Percentiles rank a stretch among this genome's conserved stretches.
phyloP scores from a whole-genome alignment of 345 rosid genomes.

The Rhizophora mangle region DNA sequence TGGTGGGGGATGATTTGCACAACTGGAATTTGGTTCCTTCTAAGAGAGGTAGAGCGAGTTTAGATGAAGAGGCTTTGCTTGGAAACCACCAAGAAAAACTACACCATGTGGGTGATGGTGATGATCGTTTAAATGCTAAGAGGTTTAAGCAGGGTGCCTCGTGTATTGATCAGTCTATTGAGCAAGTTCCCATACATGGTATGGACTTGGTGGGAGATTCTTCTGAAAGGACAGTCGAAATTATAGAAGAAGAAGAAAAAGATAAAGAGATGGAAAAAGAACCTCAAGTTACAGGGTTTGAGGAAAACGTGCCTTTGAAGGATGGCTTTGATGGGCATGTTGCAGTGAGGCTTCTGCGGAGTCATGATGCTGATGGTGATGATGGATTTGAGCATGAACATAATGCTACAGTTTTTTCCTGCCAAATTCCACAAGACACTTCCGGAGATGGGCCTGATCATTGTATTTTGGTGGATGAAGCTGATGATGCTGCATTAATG shows the following conservation, averaged over 20 bases:
- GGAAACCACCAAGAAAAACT: conserved; percentile 13
- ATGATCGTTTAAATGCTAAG: conserved; percentile 25
- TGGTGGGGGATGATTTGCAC: conserved; percentile 10
- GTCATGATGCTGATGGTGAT: conserved; percentile 14
- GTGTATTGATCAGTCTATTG: conserved; percentile 5
- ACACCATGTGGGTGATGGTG: neutral
- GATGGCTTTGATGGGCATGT: conserved; percentile 15
- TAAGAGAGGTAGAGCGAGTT: conserved; percentile 34
- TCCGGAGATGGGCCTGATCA: conserved; percentile 5
- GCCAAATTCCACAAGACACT: conserved; percentile 4
- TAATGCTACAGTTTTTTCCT: neutral
- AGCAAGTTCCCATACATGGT: neutral
- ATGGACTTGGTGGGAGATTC: conserved; percentile 13
- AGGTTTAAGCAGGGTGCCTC: conserved; percentile 31
- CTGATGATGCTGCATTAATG: conserved; percentile 13
- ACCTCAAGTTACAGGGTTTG: conserved; percentile 18
- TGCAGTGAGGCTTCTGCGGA: conserved; percentile 14
- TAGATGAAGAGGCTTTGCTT: conserved; percentile 16
- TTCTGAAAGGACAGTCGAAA: conserved; percentile 7
- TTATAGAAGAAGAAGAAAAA: conserved; percentile 15
- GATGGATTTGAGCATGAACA: conserved; percentile 16
- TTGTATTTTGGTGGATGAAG: conserved; percentile 14
- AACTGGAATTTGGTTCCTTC: conserved; percentile 6
- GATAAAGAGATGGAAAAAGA: conserved; percentile 11
- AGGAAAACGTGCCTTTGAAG: conserved; percentile 17